A percentile compares a stretch with the other conserved stretches of the same genome.
Evolutionary conservation across 352 stramenopile genomes (phyloP).

Genomic region (Phytophthora constricta): DNA sequence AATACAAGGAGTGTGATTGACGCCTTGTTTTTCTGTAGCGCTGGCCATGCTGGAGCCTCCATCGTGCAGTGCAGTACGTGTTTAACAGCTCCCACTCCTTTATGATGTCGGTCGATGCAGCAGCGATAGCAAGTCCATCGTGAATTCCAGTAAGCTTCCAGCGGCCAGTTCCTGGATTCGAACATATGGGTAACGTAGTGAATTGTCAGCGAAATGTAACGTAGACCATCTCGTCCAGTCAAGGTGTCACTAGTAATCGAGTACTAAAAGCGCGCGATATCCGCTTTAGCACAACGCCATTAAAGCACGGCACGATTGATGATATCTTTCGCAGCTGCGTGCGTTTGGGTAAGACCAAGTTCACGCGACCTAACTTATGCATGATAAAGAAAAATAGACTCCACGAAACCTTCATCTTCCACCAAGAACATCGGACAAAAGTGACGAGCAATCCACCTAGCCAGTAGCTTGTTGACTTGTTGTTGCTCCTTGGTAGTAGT

Average conservation of each 20-base stretch:
- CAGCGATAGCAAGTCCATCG: background rate
- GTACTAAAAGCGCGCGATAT: conserved; percentile 3
- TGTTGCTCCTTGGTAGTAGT: conserved; percentile 1
- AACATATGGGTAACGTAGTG: conserved; percentile 17
- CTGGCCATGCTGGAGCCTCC: conserved; percentile 11
- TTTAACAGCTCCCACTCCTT: background rate
- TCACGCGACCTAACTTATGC: background rate
- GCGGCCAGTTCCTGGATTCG: conserved; percentile 5
- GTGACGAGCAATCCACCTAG: conserved; percentile 11
- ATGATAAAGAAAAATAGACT: conserved; percentile 15
- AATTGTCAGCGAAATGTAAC: conserved; percentile 19
- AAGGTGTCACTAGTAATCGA: conserved; percentile 20
- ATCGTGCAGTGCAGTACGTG: background rate
- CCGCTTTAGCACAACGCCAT: background rate
- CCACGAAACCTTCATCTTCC: conserved; percentile 19
- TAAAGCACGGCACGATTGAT: conserved; percentile 6
- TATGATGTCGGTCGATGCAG: conserved; percentile 1
- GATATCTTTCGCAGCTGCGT: conserved; percentile 7
- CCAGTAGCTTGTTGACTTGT: conserved; percentile 8
- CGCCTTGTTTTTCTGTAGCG: background rate
- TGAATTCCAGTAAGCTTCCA: conserved; percentile 17
- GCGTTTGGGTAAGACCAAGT: conserved; percentile 2
- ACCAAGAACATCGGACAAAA: conserved; percentile 12
- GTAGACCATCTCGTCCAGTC: conserved; percentile 10
- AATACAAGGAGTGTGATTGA: conserved; percentile 1